Evolutionary conservation across 1,139 yeast species (phyloP).

Genomic region (Tardiomyces blankii): DNA sequence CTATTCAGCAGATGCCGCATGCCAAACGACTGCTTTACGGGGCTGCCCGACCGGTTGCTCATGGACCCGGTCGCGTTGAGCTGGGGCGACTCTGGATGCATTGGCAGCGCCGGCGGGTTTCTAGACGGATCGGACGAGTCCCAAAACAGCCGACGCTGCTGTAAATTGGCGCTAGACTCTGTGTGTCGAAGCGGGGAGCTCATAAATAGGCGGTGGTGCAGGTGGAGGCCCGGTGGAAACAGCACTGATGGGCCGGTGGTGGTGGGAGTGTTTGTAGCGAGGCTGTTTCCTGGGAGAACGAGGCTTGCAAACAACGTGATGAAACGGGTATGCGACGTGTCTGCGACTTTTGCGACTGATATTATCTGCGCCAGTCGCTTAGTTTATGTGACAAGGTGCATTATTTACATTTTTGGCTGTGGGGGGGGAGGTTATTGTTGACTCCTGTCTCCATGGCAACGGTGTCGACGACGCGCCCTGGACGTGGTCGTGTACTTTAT

Average conservation of each 20-base stretch:
- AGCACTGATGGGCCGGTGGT: conserved; percentile 8
- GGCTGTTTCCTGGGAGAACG: background rate
- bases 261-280: background rate
- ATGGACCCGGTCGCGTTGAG: conserved; percentile 11
- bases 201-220: background rate
- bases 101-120: conserved; percentile 30
- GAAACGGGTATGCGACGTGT: background rate
- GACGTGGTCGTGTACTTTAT: no score
- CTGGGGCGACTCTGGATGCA: conserved; percentile 22
- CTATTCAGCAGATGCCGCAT: conserved; percentile 13
- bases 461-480: no score
- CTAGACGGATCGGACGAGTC: conserved; percentile 29
- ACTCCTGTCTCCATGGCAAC: no score
- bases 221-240: conserved; percentile 9
- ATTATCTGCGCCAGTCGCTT: no score
- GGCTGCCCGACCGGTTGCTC: conserved; percentile 11
- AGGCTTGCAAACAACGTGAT: background rate
- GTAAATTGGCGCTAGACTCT: background rate
- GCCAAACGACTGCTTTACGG: conserved; percentile 2
- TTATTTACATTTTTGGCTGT: no score
- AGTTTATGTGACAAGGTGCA: no score
- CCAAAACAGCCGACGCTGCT: conserved; percentile 14
- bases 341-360: no score
- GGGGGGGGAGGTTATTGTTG: no score
- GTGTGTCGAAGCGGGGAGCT: background rate